phyloP scores from a whole-genome alignment of 768 basidiomycete species.

The Tremella yokohamensis region DNA sequence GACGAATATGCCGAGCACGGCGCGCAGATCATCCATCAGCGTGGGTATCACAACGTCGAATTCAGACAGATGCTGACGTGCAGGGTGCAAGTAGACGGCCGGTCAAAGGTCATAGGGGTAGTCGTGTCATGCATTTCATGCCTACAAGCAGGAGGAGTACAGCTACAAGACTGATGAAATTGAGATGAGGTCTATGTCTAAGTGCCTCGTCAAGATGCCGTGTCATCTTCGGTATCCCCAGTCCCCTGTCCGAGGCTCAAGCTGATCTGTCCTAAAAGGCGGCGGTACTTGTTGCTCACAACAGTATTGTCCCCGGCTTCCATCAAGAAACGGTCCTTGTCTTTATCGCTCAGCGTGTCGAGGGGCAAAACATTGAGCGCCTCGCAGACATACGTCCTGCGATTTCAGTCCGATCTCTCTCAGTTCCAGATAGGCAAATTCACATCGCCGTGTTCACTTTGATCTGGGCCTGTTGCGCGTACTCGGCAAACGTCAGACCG shows the following conservation, averaged over 20 bases:
- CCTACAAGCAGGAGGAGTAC: neutral
- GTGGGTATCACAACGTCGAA: constrained; percentile 28
- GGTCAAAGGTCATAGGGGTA: too few species aligned
- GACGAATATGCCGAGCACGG: constrained; percentile 51
- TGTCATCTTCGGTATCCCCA: constrained; percentile 4
- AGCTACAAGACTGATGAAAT: constrained; percentile 1
- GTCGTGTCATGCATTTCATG: too few species aligned
- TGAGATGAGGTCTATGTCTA: too few species aligned
- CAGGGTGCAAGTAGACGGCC: constrained; percentile 19
- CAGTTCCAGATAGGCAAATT: neutral
- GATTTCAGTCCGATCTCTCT: neutral
- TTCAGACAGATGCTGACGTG: neutral
- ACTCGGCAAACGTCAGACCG: constrained; percentile 5
- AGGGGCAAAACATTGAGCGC: constrained; percentile 11
- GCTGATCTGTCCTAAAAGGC: constrained; percentile 4
- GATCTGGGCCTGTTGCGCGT: constrained; percentile 1
- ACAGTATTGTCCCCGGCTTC: neutral
- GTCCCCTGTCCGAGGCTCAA: constrained; percentile 5
- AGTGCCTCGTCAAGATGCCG: too few species aligned
- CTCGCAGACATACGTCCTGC: constrained; percentile 21
- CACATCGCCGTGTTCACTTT: constrained; percentile 4
- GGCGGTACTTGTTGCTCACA: neutral
- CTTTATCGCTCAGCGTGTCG: constrained; percentile 3
- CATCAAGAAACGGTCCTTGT: constrained; percentile 12
- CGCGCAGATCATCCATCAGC: constrained; percentile 43